Evolutionary conservation across 257 asterid species (phyloP).

Genomic region (Solanum chilense): DNA sequence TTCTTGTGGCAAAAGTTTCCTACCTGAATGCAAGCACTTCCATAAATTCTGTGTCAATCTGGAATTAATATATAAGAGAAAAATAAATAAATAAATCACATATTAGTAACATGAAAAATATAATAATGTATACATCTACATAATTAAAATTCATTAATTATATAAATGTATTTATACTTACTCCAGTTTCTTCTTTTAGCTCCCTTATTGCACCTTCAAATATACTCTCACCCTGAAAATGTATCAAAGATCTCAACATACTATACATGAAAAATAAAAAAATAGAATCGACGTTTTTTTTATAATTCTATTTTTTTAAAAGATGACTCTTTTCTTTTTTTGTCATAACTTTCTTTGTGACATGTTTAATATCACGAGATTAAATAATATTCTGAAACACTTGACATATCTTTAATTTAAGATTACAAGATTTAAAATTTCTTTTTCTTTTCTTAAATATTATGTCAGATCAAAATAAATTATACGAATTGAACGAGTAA

Average conservation of each 20-base stretch:
- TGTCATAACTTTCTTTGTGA: accelerated
- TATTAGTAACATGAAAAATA: background rate
- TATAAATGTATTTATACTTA: conserved; percentile 12
- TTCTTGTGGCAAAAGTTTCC: background rate
- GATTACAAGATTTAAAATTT: accelerated
- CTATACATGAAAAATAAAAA: background rate
- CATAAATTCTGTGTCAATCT: conserved; percentile 38
- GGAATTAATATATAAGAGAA: background rate
- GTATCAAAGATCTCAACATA: background rate
- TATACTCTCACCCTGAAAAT: conserved; percentile 60
- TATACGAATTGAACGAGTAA: accelerated
- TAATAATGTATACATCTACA: background rate
- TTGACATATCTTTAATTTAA: background rate
- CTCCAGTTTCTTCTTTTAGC: conserved; percentile 83
- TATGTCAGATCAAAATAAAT: accelerated
- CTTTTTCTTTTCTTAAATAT: too few relatives aligned
- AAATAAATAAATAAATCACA: background rate
- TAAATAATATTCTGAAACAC: background rate
- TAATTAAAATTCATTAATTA: background rate
- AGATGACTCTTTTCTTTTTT: background rate
- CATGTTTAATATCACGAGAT: too few relatives aligned
- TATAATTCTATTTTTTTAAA: accelerated
- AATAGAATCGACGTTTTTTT: background rate
- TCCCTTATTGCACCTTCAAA: conserved; percentile 56
- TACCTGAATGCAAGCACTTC: conserved; percentile 21